Evolutionary conservation across 2,329 filamentous ascomycete genomes (phyloP).

Genomic region (Paraphoma chrysanthemicola): DNA sequence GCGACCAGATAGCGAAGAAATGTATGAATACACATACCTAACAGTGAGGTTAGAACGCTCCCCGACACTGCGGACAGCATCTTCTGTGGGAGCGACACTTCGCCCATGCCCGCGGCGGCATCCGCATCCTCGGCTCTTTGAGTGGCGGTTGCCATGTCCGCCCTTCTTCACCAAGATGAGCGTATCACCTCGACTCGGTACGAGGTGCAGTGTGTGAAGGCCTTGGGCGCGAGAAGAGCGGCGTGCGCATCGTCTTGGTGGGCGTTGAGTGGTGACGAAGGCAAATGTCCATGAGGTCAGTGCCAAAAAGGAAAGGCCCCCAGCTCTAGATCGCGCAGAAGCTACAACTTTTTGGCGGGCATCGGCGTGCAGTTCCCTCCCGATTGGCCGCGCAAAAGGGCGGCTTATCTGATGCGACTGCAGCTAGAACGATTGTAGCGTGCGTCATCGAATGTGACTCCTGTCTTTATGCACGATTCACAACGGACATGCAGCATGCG

Average conservation of each 20-base stretch:
- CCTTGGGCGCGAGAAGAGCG: conserved; percentile 28
- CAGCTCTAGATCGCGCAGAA: conserved; percentile 4
- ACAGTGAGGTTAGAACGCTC: conserved; percentile 85
- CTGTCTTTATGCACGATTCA: conserved; percentile 5
- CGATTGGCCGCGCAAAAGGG: conserved; percentile 8
- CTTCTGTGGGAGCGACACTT: conserved; percentile 85
- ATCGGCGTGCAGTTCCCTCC: not conserved
- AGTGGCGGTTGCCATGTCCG: conserved; percentile 38
- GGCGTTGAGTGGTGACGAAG: conserved; percentile 26
- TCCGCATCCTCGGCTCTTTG: conserved; percentile 51
- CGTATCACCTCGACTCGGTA: conserved; percentile 41
- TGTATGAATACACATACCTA: conserved; percentile 66
- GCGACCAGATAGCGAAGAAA: not conserved
- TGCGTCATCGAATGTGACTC: conserved; percentile 13
- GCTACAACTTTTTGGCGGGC: conserved; percentile 24
- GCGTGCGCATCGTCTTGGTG: conserved; percentile 37
- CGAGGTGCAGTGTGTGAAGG: conserved; percentile 30
- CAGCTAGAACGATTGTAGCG: conserved; percentile 13
- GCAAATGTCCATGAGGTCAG: conserved; percentile 24
- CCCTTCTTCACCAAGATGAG: conserved; percentile 3
- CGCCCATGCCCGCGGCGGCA: conserved; percentile 54
- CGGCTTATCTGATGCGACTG: conserved; percentile 34
- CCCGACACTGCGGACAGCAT: conserved; percentile 95
- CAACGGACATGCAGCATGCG: conserved; percentile 5
- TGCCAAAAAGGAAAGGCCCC: conserved; percentile 1